phyloP scores from a whole-genome alignment of 2,329 filamentous ascomycete species.

The Penicillium frequentans region DNA sequence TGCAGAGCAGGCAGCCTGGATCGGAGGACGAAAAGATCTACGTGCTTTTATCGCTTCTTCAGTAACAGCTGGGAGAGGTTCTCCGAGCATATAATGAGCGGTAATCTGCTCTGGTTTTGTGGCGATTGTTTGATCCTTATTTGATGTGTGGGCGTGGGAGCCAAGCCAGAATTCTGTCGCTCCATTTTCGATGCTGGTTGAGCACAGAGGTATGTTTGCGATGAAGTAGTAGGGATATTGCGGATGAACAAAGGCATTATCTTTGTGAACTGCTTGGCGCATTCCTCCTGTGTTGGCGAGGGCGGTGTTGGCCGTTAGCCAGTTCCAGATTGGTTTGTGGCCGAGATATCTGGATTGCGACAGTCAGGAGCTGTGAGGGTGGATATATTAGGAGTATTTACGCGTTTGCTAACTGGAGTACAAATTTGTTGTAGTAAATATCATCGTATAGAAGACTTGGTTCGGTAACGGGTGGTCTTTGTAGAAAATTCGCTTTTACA shows the following conservation, averaged over 20 bases:
- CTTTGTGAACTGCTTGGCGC: constrained; percentile 56
- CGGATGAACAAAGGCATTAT: constrained; percentile 60
- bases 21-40: constrained; percentile 41
- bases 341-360: background rate
- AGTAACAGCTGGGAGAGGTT: constrained; percentile 49
- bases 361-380: background rate
- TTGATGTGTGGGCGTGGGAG: constrained; percentile 44
- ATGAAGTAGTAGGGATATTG: constrained; percentile 56
- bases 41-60: constrained; percentile 40
- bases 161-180: constrained; percentile 62
- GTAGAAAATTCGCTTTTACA: background rate
- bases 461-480: background rate
- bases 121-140: constrained; percentile 48
- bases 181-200: constrained; percentile 54
- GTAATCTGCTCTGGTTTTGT: constrained; percentile 49
- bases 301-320: background rate
- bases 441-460: background rate
- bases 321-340: constrained; percentile 2
- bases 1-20: constrained; percentile 54
- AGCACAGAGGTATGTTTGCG: constrained; percentile 55
- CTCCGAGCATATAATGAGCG: background rate
- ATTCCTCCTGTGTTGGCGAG: constrained; percentile 1
- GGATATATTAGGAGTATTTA: background rate
- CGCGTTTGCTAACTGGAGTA: background rate
- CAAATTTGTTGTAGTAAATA: background rate